Conservation (phyloP, 2,329 filamentous ascomycete genomes). For the Fusarium torreyae region DNA sequence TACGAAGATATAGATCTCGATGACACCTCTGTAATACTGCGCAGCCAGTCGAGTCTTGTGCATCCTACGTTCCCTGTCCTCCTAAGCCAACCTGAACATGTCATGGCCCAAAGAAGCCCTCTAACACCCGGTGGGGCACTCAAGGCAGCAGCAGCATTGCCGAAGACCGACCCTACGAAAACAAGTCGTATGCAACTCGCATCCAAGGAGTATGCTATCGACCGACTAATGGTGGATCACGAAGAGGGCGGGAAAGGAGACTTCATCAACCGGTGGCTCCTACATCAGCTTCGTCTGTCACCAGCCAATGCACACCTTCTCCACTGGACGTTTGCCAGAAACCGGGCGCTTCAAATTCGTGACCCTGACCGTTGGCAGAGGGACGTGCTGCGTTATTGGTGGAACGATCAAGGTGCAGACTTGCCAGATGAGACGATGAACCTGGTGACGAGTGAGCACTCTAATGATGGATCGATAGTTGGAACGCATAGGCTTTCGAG, state of each 20-base stretch:
- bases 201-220: slow-evolving; percentile 65
- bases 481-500: slow-evolving; percentile 50
- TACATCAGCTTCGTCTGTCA: slow-evolving; percentile 65
- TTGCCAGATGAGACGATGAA: slow-evolving; percentile 28
- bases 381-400: slow-evolving; percentile 59
- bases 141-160: slow-evolving; percentile 56
- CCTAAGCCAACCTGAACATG: slow-evolving; percentile 64
- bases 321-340: slow-evolving; percentile 53
- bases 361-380: slow-evolving; percentile 56
- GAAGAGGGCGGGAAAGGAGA: slow-evolving; percentile 59
- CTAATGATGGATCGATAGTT: slow-evolving; percentile 46
- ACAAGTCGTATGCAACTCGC: slow-evolving; percentile 57
- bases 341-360: slow-evolving; percentile 52
- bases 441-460: slow-evolving; percentile 44
- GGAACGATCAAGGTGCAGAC: slow-evolving; percentile 49
- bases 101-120: slow-evolving; percentile 57
- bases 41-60: slow-evolving; percentile 51
- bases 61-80: slow-evolving; percentile 62
- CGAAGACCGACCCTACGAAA: slow-evolving; percentile 55
- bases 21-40: slow-evolving; percentile 45
- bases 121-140: slow-evolving; percentile 61
- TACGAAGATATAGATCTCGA: slow-evolving; percentile 62
- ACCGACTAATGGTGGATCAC: slow-evolving; percentile 58
- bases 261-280: slow-evolving; percentile 67
- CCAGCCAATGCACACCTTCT: slow-evolving; percentile 63